A percentile compares a stretch with the other conserved stretches of the same genome.
These are phyloP conservation scores for Skeletonema potamos DNA, from an alignment of 108 stramenopile species.

Conservation along the genomic window DNA sequence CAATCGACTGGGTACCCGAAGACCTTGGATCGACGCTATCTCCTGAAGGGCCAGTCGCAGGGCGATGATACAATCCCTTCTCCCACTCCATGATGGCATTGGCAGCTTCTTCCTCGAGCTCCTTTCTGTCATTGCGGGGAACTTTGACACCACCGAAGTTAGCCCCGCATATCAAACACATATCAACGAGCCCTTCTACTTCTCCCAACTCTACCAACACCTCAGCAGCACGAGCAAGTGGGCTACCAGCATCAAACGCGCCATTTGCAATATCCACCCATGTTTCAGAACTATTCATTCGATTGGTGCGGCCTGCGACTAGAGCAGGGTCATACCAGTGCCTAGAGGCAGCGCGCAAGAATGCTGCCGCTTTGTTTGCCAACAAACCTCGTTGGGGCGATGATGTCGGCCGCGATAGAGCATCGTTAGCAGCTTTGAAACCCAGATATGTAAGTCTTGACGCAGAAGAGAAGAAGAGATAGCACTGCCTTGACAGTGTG, in stretches of 20 bases:
- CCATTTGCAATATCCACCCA: conserved; percentile 53
- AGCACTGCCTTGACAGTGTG: conserved; percentile 70
- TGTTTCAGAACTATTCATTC: conserved; percentile 10
- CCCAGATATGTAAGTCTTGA: conserved; percentile 80
- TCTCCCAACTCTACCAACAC: conserved; percentile 65
- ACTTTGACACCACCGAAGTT: conserved; percentile 67
- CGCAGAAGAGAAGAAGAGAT: conserved; percentile 86
- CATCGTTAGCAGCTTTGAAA: conserved; percentile 71
- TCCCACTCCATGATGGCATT: conserved; percentile 66
- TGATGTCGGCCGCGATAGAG: conserved; percentile 38
- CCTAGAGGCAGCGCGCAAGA: conserved; percentile 67
- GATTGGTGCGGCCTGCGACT: conserved; percentile 64
- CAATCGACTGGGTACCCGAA: conserved; percentile 38
- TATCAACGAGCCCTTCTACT: conserved; percentile 68
- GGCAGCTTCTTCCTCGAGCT: conserved; percentile 26
- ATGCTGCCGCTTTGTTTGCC: conserved; percentile 52
- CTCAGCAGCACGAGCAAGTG: conserved; percentile 73
- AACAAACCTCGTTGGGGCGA: conserved; percentile 42
- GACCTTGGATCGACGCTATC: conserved; percentile 8
- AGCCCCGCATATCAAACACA: conserved; percentile 74
- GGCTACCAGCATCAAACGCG: conserved; percentile 66
- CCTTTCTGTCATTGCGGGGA: conserved; percentile 29
- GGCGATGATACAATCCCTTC: conserved; percentile 71
- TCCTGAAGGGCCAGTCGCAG: conserved; percentile 3
- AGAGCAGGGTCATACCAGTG: conserved; percentile 75